Percentiles rank a stretch among this genome's conserved stretches.
These are phyloP conservation scores for Leptomonas seymouri DNA, from an alignment of 208 protist genomes.

Conservation along the genomic window DNA sequence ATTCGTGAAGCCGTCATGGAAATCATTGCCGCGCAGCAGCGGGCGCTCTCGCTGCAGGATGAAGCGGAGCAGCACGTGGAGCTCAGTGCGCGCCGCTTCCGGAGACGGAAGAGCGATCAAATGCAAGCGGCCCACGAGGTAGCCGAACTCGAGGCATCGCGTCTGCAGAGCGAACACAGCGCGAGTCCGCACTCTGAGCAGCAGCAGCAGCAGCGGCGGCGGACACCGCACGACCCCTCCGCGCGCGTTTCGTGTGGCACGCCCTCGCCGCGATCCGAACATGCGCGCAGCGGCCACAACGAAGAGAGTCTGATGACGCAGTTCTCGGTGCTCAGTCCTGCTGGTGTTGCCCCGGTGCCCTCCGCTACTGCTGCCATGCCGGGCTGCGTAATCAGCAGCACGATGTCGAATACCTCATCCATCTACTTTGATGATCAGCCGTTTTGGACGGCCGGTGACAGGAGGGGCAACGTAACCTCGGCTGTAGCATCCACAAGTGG, in stretches of 20 bases:
- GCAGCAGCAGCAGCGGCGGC: background rate
- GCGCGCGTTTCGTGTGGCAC: background rate
- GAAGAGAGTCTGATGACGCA: constrained; percentile 10
- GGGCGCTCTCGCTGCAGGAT: constrained; percentile 38
- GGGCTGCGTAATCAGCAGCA: constrained; percentile 12
- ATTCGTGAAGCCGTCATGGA: constrained; percentile 72
- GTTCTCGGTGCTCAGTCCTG: background rate
- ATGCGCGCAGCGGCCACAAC: background rate
- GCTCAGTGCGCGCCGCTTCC: constrained; percentile 42
- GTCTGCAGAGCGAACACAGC: constrained; percentile 10
- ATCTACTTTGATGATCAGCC: constrained; percentile 33
- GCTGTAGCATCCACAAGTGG: background rate
- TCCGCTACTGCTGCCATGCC: constrained; percentile 8
- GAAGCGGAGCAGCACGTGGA: constrained; percentile 36
- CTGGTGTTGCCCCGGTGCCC: background rate
- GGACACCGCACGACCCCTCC: too few species aligned
- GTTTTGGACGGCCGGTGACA: constrained; percentile 1
- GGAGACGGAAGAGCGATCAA: constrained; percentile 32
- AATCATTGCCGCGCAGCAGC: constrained; percentile 48
- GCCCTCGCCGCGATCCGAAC: background rate
- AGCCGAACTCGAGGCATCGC: constrained; percentile 26
- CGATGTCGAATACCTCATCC: constrained; percentile 22
- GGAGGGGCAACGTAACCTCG: background rate
- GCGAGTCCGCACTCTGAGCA: background rate
- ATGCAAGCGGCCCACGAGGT: constrained; percentile 35